Percentiles rank a stretch among this genome's conserved stretches.
phyloP scores from a whole-genome alignment of 371 early-diverging fungal species.

The Actinomucor elegans region DNA sequence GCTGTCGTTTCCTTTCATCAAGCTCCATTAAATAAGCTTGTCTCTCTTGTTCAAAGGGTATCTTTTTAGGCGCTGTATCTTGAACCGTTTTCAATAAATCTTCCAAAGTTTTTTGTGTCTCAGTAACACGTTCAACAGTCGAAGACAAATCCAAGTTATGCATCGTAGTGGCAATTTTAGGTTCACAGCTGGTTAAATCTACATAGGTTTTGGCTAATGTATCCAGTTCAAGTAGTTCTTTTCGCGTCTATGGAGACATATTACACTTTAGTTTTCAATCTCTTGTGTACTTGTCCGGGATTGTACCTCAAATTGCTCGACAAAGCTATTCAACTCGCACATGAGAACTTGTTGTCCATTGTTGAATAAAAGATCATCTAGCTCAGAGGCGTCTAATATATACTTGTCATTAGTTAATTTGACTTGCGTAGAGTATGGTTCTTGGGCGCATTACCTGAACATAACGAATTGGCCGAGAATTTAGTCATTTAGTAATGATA shows the following conservation, averaged over 20 bases:
- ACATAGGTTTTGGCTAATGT: conserved; percentile 13
- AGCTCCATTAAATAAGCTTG: conserved; percentile 3
- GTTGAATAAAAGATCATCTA: conserved; percentile 16
- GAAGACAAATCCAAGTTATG: neutral
- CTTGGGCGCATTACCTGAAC: conserved; percentile 1
- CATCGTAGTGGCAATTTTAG: neutral
- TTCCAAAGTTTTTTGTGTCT: neutral
- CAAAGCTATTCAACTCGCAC: conserved; percentile 11
- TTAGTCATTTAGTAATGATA: neutral
- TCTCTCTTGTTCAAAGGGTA: conserved; percentile 7
- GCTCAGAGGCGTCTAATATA: conserved; percentile 8
- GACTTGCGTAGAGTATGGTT: too few relatives aligned
- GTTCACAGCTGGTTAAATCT: conserved; percentile 10
- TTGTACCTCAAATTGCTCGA: conserved; percentile 14
- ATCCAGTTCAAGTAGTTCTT: neutral
- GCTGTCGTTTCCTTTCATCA: neutral
- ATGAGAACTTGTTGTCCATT: conserved; percentile 7
- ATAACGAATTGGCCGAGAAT: neutral
- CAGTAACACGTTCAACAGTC: neutral
- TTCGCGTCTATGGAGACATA: neutral
- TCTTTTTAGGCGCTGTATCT: neutral
- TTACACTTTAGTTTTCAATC: neutral
- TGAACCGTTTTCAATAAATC: neutral
- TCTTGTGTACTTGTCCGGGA: too few relatives aligned
- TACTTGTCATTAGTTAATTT: neutral